Evolutionary conservation across 441 rosid genomes (phyloP), one percentile per base, ranked within the genome.

Genomic region (Sinapis alba): DNA sequence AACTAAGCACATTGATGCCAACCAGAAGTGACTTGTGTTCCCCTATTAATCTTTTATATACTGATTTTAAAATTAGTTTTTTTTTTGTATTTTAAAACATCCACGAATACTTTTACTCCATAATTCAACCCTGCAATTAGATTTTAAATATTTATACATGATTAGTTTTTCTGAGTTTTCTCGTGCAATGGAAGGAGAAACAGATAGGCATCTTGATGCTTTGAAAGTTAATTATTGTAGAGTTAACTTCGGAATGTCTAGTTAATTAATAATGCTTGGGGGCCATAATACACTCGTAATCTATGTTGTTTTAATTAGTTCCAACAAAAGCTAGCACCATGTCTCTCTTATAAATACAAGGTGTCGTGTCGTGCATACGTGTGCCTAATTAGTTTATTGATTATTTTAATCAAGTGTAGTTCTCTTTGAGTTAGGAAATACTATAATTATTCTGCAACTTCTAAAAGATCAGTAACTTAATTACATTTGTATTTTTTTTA

Each of bases 1-100:
- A 63, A 73, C 77, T 64, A 53, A 51, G 64, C 70, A 73, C 64
- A 73, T 64, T 73, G 57, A 73, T 73, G 77, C 77, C 77, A 73
- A 54, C 77, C 64, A 38, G 19, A 62, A 51, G 62, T 72, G 56
- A 73, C 70, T 64, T 64, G 70, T 51, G 76, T 51, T 36, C 28
- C 76, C 21, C n/a, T 72, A 26, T 16, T 63, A 16, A 62, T 51
- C 47, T 71, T 32, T 13, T 62, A 18, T 63, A 53, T 12, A 12
- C 7, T 11, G 23, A 7, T 50, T 50, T 7, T 2, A 7, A 50
- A 12, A 23, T 36, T 32, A 10, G 16, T 8, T 67, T 50, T 53
- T 32, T 6, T 47, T 47, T 16, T 16, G 19, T 69, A 58, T 38
- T 70, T 60, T 4, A 4, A 43, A 7, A 26, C 28, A 13, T 30